Base-by-base conservation (phyloP, 441 rosid genomes). In the Sinapis alba region DNA sequence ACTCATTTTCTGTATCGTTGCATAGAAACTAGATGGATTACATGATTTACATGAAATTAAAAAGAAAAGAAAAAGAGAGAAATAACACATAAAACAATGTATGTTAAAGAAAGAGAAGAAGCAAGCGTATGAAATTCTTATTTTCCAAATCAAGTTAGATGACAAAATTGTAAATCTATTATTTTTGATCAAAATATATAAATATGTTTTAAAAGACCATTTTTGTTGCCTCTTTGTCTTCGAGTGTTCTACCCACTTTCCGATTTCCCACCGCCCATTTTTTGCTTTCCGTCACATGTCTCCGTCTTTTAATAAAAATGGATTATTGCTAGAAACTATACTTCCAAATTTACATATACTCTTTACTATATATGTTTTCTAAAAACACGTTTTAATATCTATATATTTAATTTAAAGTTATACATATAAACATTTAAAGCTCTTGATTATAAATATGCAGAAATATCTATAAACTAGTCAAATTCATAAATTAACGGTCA, bases 231-330 rank as follows among this genome's bases (percentile, higher is more conserved):
- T 71, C 67, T 77, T 71, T 71, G 62, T 47, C 76, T 71, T 65
- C 23, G 7, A 71, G 62, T 64, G 72, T 36, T 47, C 38, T 71
- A 60, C 21, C 70, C 80, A 77, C 76, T 71, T 77, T 58, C 68
- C 63, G 62, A 10, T 71, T 77, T 50, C 50, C 5, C 58, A 71
- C 68, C 68, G 41, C 68, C 73, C 77, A 58, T 67, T 60, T 50
- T 32, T 60, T 77, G 50, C 64, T 77, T 77, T 65, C 77, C 69
- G 50, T 32, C 73, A 77, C 68, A 77, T 71, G 58, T 50, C 69
- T 71, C 53, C 6, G 26, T 41, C 43, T 32, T 57, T 43, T 10
- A 13, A 23, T 45, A 53, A 53, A 53, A 53, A 53, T 20, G n/a
- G 12, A 58, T 66, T 58, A 7, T 56, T 57, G 20, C n/a, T 18